Evolutionary conservation across 768 basidiomycete genomes (phyloP), one percentile per base, ranked within the genome.

Genomic region (Erythrobasidium yunnanense): DNA sequence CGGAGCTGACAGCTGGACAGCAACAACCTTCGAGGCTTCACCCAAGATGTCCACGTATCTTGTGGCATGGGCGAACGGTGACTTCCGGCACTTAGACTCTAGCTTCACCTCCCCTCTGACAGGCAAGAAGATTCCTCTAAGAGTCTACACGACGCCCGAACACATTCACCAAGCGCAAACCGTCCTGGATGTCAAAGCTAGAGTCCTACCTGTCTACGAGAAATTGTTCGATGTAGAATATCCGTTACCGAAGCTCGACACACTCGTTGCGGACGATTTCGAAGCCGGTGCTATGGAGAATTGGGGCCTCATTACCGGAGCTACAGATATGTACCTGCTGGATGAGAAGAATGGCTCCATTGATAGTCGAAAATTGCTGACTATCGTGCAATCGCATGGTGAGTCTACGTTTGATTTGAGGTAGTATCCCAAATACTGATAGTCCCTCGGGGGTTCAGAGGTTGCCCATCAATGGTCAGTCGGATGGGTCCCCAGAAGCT

Each of bases 191-290:
- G 84, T 93, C 70, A 93, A 87, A 76, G 82, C 81, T 42, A 73
- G 74, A 72, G 87, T 88, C 8, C 78, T 95, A 13, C 90, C 91
- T 17, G 74, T 90, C 20, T 96, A 92, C 75, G 92, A 97, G 77
- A 80, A 86, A 74, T 81, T 93, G 62, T 96, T 96, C 74, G 85
- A 92, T 70, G 85, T 96, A 69, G 87, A 86, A 66, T 97, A 86
- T 75, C 90, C 92, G 22, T 81, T 97, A 25, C 89, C 90, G 4
- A 96, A 97, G 79, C 81, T 97, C 47, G 93, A 96, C 73, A 92
- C 91, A 1, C 80, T 97, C 15, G 88, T 90, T 65, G 90, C 84
- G 2, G 82, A 81, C 56, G 91, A 95, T 74, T 95, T 95, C 71
- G 90, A 93, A 73, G 85, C 86, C 30, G 67, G 66, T 17, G 91